Evolutionary conservation across 352 stramenopile species (phyloP), one percentile per base, ranked within the genome.

Genomic region (Phytophthora nicotianae): DNA sequence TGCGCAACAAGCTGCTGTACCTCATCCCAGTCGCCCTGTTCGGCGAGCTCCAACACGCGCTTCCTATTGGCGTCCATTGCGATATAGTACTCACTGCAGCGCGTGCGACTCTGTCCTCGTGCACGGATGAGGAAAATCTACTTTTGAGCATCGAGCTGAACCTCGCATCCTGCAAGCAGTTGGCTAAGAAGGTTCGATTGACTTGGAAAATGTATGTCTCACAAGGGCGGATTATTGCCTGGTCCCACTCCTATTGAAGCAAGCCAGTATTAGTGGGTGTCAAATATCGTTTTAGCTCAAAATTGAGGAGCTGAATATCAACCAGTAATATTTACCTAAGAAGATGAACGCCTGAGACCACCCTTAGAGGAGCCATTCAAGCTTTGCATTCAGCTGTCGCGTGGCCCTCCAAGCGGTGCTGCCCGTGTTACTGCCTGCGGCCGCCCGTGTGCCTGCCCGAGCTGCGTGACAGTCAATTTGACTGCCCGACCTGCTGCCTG

Each of bases 21-120:
- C 16, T 82, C 71, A 23, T 68, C 60, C 86, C 83, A 93, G 27
- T 91, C 77, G 69, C 82, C 79, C 47, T 88, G 70, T 67, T 92
- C 82, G 5, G 83, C 70, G 60, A 85, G 71, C 55, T 69, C 68
- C 35, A 90, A 63, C 46, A 90, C 61, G 53, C 77, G 78, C 56
- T 70, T 72, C 29, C 74, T 66, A 26, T 76, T 62, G 11, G 52
- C 65, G 50, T 77, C 71, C 78, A 86, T 88, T 27, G 19, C 37
- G 16, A 21, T 52, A 35, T 41, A 52, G 57, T 70, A 35, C 24
- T 40, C 33, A 9, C 41, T 37, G 19, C 32, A 24, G 41, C 16
- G 13, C 32, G 47, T 56, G 35, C 35, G 56, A 49, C 62, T 65
- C 27, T 64, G 27, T 38, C 41, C 46, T 59, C 38, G 14, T 20